Base-by-base conservation (phyloP, 1,284 basidiomycete genomes). In the Moniliophthora roreri region DNA sequence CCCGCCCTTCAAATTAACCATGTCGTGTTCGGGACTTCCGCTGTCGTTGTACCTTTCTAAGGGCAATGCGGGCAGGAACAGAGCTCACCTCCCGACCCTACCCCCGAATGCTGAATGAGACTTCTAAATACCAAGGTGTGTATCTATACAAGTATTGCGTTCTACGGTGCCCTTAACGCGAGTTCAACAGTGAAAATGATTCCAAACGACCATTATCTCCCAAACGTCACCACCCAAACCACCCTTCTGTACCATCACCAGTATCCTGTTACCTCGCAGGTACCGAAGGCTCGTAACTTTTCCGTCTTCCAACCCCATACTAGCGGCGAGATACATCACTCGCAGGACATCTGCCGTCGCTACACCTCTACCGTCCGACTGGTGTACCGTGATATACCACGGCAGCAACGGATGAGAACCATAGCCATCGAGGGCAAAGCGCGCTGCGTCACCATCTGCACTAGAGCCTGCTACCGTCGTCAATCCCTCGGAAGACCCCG, bases 351-450 rank as follows among this genome's bases (percentile, higher is more conserved):
- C 54, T 35, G 37, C 41, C 20, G 50, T 40, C n/a, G 54, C 52
- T 18, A 56, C 54, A 18, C 48, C 46, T n/a, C 28, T 48, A 18
- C 20, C 28, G 11, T 44, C 41, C 4, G 48, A 52, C 3, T 21
- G 36, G 34, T 56, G 51, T 18, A 56, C 54, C 11, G 47, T 56
- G 10, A 56, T 52, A 1, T 24, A 37, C 54, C 54, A 52, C 18
- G 54, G 54, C 20, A 56, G 41, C 46, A 24, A 34, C 1, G 34
- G 40, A 46, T 56, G 54, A n/a, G n/a, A 3, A 49, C 36, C 20
- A 56, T 41, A 1, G 47, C 50, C 54, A 56, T 39, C 23, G 54
- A 56, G n/a, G 54, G 54, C 32, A 56, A 28, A 21, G 54, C 39
- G 26, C 50, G 54, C 21, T 45, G 39, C 28, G 54, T 56, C 16